Conservation (phyloP, 495 filamentous ascomycete genomes). For the Neurospora africana region DNA sequence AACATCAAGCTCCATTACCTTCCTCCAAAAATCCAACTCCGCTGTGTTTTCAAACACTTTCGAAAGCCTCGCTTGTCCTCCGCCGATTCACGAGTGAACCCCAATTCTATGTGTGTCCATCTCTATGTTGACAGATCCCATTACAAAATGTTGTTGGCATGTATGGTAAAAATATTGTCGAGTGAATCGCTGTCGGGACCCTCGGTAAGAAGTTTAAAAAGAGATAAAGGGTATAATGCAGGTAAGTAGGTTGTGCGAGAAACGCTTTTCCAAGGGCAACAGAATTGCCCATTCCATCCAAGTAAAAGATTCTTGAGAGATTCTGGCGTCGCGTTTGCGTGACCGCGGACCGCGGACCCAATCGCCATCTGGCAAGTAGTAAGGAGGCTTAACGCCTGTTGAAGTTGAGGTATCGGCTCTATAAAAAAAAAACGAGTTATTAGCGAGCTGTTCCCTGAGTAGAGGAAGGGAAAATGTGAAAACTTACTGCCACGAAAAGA, state of each 20-base stretch:
- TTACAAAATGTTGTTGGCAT: background rate
- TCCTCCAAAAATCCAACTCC: background rate
- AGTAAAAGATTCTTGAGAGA: no score
- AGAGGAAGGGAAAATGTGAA: background rate
- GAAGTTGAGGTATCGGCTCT: slow-evolving; percentile 57
- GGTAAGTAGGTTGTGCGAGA: background rate
- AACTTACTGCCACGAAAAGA: slow-evolving; percentile 56
- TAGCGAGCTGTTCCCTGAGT: background rate
- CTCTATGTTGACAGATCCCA: background rate
- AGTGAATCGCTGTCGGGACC: background rate
- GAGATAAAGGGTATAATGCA: background rate
- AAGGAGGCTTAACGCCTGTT: slow-evolving; percentile 40
- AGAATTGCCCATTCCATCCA: background rate
- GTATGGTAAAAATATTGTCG: background rate
- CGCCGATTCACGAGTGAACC: background rate
- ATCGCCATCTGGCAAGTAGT: background rate
- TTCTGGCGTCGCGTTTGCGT: no score
- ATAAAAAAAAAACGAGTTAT: slow-evolving; percentile 1
- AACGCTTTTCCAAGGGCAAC: background rate
- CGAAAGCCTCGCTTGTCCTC: background rate
- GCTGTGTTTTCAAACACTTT: background rate
- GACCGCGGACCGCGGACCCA: background rate
- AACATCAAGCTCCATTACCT: background rate
- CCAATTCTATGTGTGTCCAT: background rate
- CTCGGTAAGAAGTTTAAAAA: background rate